phyloP scores from a whole-genome alignment of 345 rosid genomes.

The Hibiscus mutabilis region DNA sequence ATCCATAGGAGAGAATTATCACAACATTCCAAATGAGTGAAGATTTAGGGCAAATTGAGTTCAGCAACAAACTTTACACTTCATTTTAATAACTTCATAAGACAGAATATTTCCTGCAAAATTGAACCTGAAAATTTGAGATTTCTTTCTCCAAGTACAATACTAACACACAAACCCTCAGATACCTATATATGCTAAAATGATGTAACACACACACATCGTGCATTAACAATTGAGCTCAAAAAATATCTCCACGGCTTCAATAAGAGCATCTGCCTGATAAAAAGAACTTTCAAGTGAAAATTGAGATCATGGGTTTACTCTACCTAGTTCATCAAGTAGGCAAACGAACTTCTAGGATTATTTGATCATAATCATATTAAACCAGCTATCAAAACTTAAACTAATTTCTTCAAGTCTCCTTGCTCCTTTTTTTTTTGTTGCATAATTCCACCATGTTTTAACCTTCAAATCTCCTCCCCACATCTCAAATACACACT shows the following conservation, averaged over 20 bases:
- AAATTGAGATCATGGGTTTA: neutral
- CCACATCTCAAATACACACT: neutral
- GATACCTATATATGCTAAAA: neutral
- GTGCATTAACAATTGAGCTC: neutral
- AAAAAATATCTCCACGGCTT: neutral
- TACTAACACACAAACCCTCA: no score
- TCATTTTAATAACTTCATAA: neutral
- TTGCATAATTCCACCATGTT: neutral
- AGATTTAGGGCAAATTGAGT: neutral
- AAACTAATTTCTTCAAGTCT: neutral
- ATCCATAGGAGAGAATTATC: neutral
- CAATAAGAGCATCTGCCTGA: neutral
- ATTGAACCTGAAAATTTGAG: neutral
- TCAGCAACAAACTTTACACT: neutral
- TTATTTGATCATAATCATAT: neutral
- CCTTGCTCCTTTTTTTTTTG: neutral
- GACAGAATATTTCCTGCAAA: neutral
- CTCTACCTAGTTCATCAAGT: neutral
- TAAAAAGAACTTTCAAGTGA: neutral
- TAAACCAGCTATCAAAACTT: neutral
- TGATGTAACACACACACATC: conserved; percentile 3
- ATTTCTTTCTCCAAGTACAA: neutral
- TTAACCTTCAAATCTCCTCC: neutral
- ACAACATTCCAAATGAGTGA: neutral
- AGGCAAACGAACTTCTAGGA: neutral